A percentile compares a stretch with the other conserved stretches of the same genome.
Conservation (phyloP, 768 basidiomycete species). For the Amanita rimosa region DNA sequence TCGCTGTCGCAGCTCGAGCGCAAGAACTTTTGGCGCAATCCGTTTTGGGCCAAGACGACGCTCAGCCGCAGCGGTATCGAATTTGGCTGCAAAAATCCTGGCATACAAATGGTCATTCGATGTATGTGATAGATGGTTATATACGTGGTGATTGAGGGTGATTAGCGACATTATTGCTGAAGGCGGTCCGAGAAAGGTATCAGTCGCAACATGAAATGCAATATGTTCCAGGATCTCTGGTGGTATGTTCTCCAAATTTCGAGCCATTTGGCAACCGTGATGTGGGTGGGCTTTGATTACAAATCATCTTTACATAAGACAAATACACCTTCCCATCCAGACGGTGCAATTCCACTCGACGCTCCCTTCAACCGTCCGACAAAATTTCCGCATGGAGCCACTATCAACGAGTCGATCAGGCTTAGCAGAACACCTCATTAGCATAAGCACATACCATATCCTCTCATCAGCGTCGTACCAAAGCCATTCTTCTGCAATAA, state of each 20-base stretch:
- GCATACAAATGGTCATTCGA: constrained; percentile 65
- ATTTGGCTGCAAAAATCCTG: constrained; percentile 54
- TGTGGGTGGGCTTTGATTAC: neutral
- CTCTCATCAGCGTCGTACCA: constrained; percentile 31
- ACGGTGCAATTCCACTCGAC: constrained; percentile 19
- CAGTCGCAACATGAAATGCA: constrained; percentile 50
- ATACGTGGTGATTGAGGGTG: constrained; percentile 31
- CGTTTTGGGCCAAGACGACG: constrained; percentile 36
- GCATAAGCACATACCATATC: constrained; percentile 28
- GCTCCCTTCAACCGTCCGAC: constrained; percentile 34
- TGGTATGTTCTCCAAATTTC: constrained; percentile 43
- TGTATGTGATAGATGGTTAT: constrained; percentile 36
- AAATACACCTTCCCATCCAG: constrained; percentile 42
- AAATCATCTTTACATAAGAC: constrained; percentile 19
- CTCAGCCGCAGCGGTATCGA: constrained; percentile 42
- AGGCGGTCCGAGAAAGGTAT: constrained; percentile 48
- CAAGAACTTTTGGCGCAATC: constrained; percentile 31
- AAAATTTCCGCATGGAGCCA: constrained; percentile 38
- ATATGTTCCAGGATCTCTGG: constrained; percentile 75
- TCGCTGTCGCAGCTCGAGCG: constrained; percentile 55
- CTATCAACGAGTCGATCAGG: constrained; percentile 17
- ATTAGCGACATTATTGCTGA: constrained; percentile 46
- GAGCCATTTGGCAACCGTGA: neutral
- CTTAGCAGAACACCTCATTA: neutral
- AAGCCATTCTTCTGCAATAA: constrained; percentile 15